A percentile compares a stretch with the other conserved stretches of the same genome.
Conservation (phyloP, 768 basidiomycete genomes). For the Boletales sp. region DNA sequence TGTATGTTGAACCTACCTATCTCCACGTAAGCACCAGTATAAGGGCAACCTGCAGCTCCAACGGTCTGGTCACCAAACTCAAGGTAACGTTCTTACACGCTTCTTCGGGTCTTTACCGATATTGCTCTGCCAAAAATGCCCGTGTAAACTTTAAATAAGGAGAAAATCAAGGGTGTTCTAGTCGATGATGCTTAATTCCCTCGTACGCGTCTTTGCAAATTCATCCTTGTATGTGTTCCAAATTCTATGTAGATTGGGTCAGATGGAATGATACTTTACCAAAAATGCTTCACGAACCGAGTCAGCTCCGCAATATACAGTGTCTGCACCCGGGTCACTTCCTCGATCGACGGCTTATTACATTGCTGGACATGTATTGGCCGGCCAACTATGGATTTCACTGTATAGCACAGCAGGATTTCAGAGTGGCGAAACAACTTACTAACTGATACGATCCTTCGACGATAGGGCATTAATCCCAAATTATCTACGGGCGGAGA, state of each 20-base stretch:
- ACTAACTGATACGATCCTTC: slow-evolving; percentile 95
- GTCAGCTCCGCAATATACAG: slow-evolving; percentile 91
- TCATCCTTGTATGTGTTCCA: slow-evolving; percentile 96
- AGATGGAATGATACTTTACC: neutral
- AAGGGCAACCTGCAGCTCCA: no score
- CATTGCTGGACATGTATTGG: slow-evolving; percentile 79
- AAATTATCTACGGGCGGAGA: slow-evolving; percentile 65
- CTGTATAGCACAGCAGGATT: neutral
- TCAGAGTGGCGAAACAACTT: slow-evolving; percentile 36
- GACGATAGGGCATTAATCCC: slow-evolving; percentile 93
- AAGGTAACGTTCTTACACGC: no score
- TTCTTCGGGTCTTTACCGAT: no score
- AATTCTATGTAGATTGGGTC: slow-evolving; percentile 50
- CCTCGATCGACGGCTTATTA: slow-evolving; percentile 79
- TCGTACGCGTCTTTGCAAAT: slow-evolving; percentile 79
- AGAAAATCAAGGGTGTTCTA: slow-evolving; percentile 25
- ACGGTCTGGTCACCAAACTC: no score
- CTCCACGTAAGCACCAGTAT: no score
- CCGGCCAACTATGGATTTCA: slow-evolving; percentile 61
- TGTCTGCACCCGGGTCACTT: slow-evolving; percentile 74
- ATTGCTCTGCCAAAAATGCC: no score
- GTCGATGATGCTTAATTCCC: slow-evolving; percentile 77
- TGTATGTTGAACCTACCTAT: no score
- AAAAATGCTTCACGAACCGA: slow-evolving; percentile 49
- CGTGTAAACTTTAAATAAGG: neutral